Evolutionary conservation across 2,329 filamentous ascomycete species (phyloP).

Genomic region (Talaromyces sp.): DNA sequence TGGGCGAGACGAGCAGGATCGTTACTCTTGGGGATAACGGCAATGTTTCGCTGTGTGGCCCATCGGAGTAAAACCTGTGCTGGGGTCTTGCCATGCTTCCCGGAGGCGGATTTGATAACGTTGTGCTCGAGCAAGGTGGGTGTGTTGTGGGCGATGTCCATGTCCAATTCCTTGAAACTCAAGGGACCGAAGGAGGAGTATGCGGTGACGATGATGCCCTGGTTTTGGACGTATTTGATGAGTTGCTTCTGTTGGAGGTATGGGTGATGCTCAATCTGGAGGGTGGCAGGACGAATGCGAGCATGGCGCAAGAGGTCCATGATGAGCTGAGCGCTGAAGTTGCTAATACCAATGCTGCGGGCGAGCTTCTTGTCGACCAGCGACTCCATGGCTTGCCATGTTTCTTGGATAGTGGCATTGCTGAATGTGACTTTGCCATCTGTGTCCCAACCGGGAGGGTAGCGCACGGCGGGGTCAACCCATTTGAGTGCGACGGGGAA

Average conservation of each 20-base stretch:
- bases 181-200: slow-evolving; percentile 83
- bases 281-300: slow-evolving; percentile 68
- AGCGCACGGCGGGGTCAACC: slow-evolving; percentile 74
- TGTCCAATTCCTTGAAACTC: slow-evolving; percentile 74
- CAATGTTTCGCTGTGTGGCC: slow-evolving; percentile 78
- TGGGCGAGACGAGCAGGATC: slow-evolving; percentile 56
- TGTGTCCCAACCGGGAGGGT: slow-evolving; percentile 75
- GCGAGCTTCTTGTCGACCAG: slow-evolving; percentile 68
- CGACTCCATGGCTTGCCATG: slow-evolving; percentile 76
- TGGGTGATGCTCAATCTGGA: slow-evolving; percentile 89
- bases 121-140: slow-evolving; percentile 70
- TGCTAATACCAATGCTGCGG: slow-evolving; percentile 75
- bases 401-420: slow-evolving; percentile 74
- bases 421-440: slow-evolving; percentile 63
- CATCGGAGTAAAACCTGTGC: slow-evolving; percentile 83
- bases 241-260: slow-evolving; percentile 76
- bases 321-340: slow-evolving; percentile 75
- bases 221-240: slow-evolving; percentile 65
- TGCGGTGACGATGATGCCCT: slow-evolving; percentile 73
- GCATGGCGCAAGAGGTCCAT: slow-evolving; percentile 79
- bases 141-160: slow-evolving; percentile 64
- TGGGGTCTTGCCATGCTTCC: slow-evolving; percentile 69
- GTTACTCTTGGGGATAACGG: slow-evolving; percentile 79
- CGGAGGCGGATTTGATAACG: slow-evolving; percentile 62
- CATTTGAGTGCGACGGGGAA: slow-evolving; percentile 86